Evolutionary conservation across 257 asterid genomes (phyloP), one percentile per base, ranked within the genome.

Genomic region (Penstemon newberryi): DNA sequence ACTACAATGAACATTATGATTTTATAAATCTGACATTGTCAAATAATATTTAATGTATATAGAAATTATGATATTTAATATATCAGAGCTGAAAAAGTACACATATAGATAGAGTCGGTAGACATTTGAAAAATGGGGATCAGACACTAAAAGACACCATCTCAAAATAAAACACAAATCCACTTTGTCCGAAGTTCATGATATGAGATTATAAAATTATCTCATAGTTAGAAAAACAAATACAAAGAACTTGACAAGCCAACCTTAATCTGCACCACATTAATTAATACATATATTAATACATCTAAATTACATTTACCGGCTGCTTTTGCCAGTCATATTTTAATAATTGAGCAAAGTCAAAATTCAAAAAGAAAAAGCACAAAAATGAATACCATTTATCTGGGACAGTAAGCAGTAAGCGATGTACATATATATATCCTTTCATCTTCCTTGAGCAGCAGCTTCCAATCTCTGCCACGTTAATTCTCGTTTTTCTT

Each of bases 381-480:
- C 46, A 50, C 65, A 73, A 79, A 80, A 78, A 67, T 69, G 64
- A 66, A 78, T 69, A 82, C 75, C 79, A 78, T 65, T 46, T 70
- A 68, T 69, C 64, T 56, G 60, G 69, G 25, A 58, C 40, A 65
- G 67, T 53, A 44, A 41, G 41, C 61, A 55, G 39, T 56, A 37
- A n/a, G 38, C 57, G 37, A 47, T 43, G 8, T 15, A 9, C n/a
- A 33, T 25, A 25, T 25, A 37, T 11, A 11, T 43, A 46, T 65
- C 54, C 19, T 10, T 19, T 83, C 78, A 73, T 67, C 79, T 75
- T 67, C 80, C 82, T 63, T 62, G 80, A 69, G 78, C 72, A 36
- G 82, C 87, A 13, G 85, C 90, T 42, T 78, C 87, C 77, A 91
- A 71, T 83, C 85, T 82, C 79, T 80, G 90, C 96, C 98, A 91